These are phyloP conservation scores for Phaeosphaeriaceae sp. DNA, from an alignment of 2,329 filamentous ascomycete species.

Conservation along the genomic window DNA sequence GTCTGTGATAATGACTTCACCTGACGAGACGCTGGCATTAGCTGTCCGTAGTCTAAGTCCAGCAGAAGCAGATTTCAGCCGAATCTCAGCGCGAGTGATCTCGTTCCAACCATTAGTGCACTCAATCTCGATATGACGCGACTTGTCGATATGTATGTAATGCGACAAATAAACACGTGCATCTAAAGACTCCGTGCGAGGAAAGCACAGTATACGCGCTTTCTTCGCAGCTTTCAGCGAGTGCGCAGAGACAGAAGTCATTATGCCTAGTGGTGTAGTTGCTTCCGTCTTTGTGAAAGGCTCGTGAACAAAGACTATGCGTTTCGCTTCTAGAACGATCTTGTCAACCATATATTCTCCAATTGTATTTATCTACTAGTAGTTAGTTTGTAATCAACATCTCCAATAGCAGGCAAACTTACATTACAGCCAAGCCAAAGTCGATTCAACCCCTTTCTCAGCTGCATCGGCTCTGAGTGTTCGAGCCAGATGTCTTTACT, in stretches of 20 bases:
- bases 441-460: conserved; percentile 63
- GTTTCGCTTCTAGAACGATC: conserved; percentile 68
- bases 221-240: conserved; percentile 47
- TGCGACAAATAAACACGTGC: conserved; percentile 70
- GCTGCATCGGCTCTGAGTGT: conserved; percentile 50
- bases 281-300: conserved; percentile 60
- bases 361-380: conserved; percentile 64
- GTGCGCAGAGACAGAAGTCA: conserved; percentile 45
- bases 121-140: conserved; percentile 76
- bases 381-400: conserved; percentile 33
- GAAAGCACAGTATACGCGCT: conserved; percentile 74
- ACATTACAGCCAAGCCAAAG: conserved; percentile 58
- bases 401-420: conserved; percentile 8
- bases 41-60: conserved; percentile 64
- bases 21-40: conserved; percentile 54
- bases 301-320: conserved; percentile 71
- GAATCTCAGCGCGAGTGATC: conserved; percentile 56
- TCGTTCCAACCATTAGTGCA: conserved; percentile 78
- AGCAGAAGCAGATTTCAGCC: conserved; percentile 65
- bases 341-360: conserved; percentile 79
- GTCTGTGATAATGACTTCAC: conserved; percentile 50
- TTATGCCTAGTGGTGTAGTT: conserved; percentile 57
- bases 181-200: conserved; percentile 71
- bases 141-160: conserved; percentile 78
- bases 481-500: conserved; percentile 72